phyloP scores from a whole-genome alignment of 2,329 filamentous ascomycete genomes.

The Thielaviopsis musarum region DNA sequence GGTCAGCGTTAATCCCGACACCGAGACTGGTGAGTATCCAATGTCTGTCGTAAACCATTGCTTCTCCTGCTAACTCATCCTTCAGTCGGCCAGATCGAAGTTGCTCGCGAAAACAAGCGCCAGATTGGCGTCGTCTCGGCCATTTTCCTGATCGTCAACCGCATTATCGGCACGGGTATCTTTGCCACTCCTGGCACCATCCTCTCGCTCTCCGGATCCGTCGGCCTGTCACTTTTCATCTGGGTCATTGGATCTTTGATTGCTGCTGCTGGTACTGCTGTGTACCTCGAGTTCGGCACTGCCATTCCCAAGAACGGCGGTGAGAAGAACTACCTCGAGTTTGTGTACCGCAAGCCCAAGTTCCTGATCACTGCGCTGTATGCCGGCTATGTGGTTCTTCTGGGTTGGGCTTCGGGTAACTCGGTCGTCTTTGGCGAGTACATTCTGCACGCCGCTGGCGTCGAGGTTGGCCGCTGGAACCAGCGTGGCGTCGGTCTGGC shows the following conservation, averaged over 20 bases:
- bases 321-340: constrained; percentile 53
- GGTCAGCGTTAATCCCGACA: not conserved
- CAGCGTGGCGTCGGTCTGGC: constrained; percentile 49
- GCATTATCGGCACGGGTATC: constrained; percentile 50
- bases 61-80: not conserved
- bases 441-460: constrained; percentile 46
- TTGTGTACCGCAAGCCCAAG: constrained; percentile 40
- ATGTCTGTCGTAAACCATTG: not conserved
- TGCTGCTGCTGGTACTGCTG: constrained; percentile 42
- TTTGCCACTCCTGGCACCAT: constrained; percentile 46
- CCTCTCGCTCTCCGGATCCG: constrained; percentile 37
- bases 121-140: constrained; percentile 40
- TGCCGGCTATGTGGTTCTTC: constrained; percentile 42
- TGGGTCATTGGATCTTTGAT: constrained; percentile 48
- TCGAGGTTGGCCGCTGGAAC: constrained; percentile 48
- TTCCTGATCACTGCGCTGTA: constrained; percentile 46
- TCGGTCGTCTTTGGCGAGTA: constrained; percentile 56
- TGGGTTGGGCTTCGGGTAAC: constrained; percentile 50
- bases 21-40: constrained; percentile 1
- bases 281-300: constrained; percentile 50
- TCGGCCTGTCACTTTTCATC: constrained; percentile 45
- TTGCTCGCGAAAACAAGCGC: constrained; percentile 31
- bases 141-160: constrained; percentile 44
- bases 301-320: constrained; percentile 47
- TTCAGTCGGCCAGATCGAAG: constrained; percentile 19